phyloP scores from a whole-genome alignment of 2,329 filamentous ascomycete species.

The Arthrinium puccinioides region DNA sequence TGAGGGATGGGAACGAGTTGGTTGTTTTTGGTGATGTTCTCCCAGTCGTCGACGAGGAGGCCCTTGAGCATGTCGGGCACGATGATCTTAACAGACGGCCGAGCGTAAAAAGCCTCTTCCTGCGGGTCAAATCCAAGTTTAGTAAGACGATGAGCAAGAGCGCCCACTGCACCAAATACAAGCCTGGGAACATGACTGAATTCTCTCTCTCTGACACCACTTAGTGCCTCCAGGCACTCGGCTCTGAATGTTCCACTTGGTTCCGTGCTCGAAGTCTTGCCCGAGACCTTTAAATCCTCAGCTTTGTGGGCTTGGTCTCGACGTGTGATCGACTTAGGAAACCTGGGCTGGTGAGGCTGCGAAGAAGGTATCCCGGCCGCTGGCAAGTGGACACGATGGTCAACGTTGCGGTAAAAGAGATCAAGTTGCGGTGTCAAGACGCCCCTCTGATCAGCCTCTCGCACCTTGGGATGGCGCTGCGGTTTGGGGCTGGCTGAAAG shows the following conservation, averaged over 20 bases:
- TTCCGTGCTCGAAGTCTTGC: no score
- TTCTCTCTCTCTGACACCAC: not conserved
- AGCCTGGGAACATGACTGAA: not conserved
- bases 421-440: not conserved
- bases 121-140: slow-evolving; percentile 30
- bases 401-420: not conserved
- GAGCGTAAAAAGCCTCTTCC: slow-evolving; percentile 82
- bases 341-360: no score
- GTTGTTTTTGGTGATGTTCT: slow-evolving; percentile 93
- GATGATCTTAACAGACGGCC: slow-evolving; percentile 78
- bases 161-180: not conserved
- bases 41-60: slow-evolving; percentile 95
- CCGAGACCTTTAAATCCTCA: no score
- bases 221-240: not conserved
- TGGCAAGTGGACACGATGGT: not conserved
- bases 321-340: no score
- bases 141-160: not conserved
- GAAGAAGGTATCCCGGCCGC: not conserved
- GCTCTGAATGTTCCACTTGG: no score
- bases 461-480: not conserved
- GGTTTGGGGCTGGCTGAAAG: no score
- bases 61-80: slow-evolving; percentile 89
- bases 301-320: no score
- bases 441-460: not conserved
- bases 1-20: slow-evolving; percentile 83